Percentiles rank a stretch among this genome's conserved stretches.
These are phyloP conservation scores for Trifolium subterraneum DNA, from an alignment of 306 rosid genomes.

Conservation along the genomic window DNA sequence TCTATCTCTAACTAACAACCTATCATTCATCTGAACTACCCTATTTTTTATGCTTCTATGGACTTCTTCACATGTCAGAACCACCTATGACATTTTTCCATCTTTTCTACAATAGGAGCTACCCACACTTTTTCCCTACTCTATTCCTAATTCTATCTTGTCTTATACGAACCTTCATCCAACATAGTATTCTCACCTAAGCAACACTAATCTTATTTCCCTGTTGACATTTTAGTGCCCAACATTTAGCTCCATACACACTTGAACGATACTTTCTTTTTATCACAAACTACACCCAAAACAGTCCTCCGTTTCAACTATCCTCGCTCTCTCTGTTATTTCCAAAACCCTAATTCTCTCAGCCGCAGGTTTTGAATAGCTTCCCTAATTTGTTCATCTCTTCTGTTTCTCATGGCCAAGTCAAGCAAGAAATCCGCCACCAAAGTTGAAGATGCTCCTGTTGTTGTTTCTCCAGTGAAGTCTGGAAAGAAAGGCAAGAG, in stretches of 20 bases:
- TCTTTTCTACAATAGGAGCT: not conserved
- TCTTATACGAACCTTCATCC: not conserved
- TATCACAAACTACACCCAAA: not conserved
- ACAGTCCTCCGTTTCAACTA: not conserved
- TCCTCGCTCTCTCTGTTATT: too few species aligned
- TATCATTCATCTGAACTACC: not conserved
- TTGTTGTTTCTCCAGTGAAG: too few species aligned
- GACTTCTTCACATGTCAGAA: too few species aligned
- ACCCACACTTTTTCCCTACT: not conserved
- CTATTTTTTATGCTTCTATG: too few species aligned
- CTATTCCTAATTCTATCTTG: not conserved
- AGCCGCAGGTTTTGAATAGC: too few species aligned
- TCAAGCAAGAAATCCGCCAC: too few species aligned
- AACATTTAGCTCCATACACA: not conserved
- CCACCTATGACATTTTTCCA: not conserved
- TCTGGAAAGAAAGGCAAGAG: too few species aligned
- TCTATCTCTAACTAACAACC: slow-evolving; percentile 9
- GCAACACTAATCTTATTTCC: not conserved
- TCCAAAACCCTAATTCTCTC: too few species aligned
- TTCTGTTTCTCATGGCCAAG: too few species aligned
- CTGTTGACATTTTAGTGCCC: not conserved
- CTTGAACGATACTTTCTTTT: not conserved
- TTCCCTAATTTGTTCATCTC: too few species aligned
- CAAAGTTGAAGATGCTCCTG: too few species aligned
- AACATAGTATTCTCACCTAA: not conserved